Conservation (phyloP, 2,329 filamentous ascomycete species). For the Sclerotinia minor region DNA sequence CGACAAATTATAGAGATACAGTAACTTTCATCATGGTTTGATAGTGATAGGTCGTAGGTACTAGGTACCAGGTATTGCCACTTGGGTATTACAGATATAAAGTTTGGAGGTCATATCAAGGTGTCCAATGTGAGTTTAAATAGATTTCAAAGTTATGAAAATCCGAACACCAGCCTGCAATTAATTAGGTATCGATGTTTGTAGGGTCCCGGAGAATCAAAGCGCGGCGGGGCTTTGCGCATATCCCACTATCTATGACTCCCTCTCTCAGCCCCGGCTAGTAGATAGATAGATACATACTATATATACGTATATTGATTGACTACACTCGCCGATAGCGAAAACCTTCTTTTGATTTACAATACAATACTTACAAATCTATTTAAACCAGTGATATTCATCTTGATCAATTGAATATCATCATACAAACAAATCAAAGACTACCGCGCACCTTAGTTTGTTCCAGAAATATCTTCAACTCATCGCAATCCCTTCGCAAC, state of each 20-base stretch:
- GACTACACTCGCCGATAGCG: not conserved
- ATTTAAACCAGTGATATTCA: not conserved
- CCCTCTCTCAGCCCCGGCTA: not conserved
- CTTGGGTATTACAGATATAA: not conserved
- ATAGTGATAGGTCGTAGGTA: too few species aligned
- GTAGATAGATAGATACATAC: not conserved
- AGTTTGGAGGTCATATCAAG: too few species aligned
- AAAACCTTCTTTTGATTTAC: slow-evolving; percentile 4
- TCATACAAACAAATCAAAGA: not conserved
- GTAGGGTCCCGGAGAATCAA: not conserved
- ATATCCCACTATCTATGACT: slow-evolving; percentile 1
- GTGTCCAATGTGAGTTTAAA: not conserved
- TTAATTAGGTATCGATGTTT: too few species aligned
- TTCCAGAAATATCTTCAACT: slow-evolving; percentile 17
- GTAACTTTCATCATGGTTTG: not conserved
- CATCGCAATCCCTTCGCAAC: slow-evolving; percentile 8
- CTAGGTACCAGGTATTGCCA: not conserved
- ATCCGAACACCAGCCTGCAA: not conserved
- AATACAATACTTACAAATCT: slow-evolving; percentile 6
- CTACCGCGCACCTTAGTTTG: not conserved
- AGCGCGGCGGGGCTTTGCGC: slow-evolving; percentile 18
- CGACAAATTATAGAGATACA: not conserved
- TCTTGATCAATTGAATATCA: not conserved
- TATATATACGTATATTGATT: not conserved
- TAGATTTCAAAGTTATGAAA: not conserved